phyloP scores from a whole-genome alignment of 495 filamentous ascomycete genomes.

The Polyplosphaeria fusca region DNA sequence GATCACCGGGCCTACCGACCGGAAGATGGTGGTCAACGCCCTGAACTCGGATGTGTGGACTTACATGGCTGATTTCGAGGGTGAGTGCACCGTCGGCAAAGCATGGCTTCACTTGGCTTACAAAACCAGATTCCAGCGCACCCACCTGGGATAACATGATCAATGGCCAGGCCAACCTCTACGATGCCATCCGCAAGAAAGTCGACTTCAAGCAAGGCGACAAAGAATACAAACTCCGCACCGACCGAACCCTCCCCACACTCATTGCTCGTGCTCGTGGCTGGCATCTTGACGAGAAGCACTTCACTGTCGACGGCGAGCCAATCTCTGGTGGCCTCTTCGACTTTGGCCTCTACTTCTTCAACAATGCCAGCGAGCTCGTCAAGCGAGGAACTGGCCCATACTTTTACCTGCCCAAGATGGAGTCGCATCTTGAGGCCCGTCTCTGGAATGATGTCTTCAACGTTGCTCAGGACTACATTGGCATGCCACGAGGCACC shows the following conservation, averaged over 20 bases:
- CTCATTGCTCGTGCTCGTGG: conserved; percentile 61
- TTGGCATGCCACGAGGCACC: conserved; percentile 84
- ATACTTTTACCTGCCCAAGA: conserved; percentile 99
- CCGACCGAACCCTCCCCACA: conserved; percentile 72
- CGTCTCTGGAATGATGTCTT: conserved; percentile 99
- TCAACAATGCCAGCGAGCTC: conserved; percentile 93
- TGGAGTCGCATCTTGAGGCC: conserved; percentile 97
- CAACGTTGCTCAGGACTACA: conserved; percentile 91
- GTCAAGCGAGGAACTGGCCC: conserved; percentile 81
- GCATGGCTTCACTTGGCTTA: background rate
- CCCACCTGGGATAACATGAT: conserved; percentile 99
- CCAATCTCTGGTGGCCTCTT: conserved; percentile 91
- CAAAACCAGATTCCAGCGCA: conserved; percentile 76
- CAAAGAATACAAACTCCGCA: conserved; percentile 97
- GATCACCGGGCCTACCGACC: conserved; percentile 96
- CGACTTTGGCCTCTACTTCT: conserved; percentile 99
- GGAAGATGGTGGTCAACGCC: conserved; percentile 99
- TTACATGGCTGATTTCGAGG: conserved; percentile 99
- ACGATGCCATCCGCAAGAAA: conserved; percentile 91
- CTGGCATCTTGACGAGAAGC: conserved; percentile 88
- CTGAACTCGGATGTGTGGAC: conserved; percentile 97
- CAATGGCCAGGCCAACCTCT: conserved; percentile 96
- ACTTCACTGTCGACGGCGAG: conserved; percentile 93
- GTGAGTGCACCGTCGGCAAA: too few relatives aligned
- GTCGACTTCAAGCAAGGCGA: conserved; percentile 93